A percentile compares a stretch with the other conserved stretches of the same genome.
phyloP scores from a whole-genome alignment of 1,284 basidiomycete species.

The Phenoliferia sp. region DNA sequence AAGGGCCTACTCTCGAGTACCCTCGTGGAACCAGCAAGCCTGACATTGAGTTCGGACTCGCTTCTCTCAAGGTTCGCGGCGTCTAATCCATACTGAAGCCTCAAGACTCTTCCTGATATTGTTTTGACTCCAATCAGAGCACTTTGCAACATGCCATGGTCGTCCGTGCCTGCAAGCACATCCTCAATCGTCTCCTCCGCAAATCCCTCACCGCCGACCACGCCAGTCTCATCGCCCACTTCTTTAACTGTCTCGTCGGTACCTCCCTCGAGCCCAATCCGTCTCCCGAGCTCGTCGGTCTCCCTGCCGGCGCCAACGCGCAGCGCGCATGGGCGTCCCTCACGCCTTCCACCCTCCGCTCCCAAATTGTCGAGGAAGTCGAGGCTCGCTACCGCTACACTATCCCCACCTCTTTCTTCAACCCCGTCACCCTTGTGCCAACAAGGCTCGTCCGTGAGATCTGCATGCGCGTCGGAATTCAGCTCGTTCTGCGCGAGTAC shows the following conservation, averaged over 20 bases:
- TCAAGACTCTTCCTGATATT: constrained; percentile 13
- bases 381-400: constrained; percentile 50
- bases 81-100: neutral
- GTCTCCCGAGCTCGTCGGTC: constrained; percentile 42
- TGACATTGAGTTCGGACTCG: constrained; percentile 34
- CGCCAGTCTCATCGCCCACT: constrained; percentile 49
- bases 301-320: constrained; percentile 32
- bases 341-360: constrained; percentile 47
- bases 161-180: constrained; percentile 52
- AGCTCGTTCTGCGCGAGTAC: constrained; percentile 52
- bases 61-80: constrained; percentile 39
- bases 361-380: constrained; percentile 46
- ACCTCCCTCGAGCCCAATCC: constrained; percentile 45
- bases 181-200: constrained; percentile 47
- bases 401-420: constrained; percentile 45
- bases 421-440: constrained; percentile 42
- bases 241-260: constrained; percentile 57
- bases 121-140: constrained; percentile 21
- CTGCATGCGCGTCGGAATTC: constrained; percentile 50
- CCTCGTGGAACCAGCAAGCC: constrained; percentile 6
- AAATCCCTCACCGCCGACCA: constrained; percentile 44
- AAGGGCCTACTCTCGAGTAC: constrained; percentile 37
- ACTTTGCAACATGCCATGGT: constrained; percentile 52
- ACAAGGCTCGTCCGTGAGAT: constrained; percentile 47
- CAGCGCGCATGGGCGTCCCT: constrained; percentile 47